Conservation (phyloP, 2,329 filamentous ascomycete species). For the Pseudogymnoascus sp. region DNA sequence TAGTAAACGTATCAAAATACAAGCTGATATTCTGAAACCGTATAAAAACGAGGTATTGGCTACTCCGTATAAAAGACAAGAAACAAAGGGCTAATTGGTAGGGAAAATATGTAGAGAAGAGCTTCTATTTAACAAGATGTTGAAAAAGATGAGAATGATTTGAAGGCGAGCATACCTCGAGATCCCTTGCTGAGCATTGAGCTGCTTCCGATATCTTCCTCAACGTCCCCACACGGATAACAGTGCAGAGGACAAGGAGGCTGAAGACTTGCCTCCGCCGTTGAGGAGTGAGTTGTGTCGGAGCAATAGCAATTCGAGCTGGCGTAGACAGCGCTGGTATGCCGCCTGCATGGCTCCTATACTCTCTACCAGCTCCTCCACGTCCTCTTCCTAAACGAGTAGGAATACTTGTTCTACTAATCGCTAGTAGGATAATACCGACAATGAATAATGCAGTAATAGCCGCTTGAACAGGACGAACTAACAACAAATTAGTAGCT, state of each 20-base stretch:
- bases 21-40: background rate
- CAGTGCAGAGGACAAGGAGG: background rate
- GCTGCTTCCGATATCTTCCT: background rate
- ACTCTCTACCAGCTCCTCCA: slow-evolving; percentile 11
- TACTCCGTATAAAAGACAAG: background rate
- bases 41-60: background rate
- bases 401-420: slow-evolving; percentile 5
- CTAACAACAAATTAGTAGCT: background rate
- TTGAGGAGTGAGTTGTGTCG: background rate
- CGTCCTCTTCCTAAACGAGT: background rate
- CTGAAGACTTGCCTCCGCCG: background rate
- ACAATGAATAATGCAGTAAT: background rate
- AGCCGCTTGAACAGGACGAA: background rate
- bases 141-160: background rate
- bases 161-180: slow-evolving; percentile 10
- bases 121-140: background rate
- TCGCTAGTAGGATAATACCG: background rate
- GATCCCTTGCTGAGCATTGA: slow-evolving; percentile 1
- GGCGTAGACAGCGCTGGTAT: background rate
- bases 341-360: background rate
- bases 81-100: background rate
- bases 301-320: background rate
- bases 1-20: background rate
- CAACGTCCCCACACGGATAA: slow-evolving; percentile 10
- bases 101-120: background rate